These are phyloP conservation scores for Leishmania tarentolae DNA, from an alignment of 208 protist genomes.

Conservation along the genomic window DNA sequence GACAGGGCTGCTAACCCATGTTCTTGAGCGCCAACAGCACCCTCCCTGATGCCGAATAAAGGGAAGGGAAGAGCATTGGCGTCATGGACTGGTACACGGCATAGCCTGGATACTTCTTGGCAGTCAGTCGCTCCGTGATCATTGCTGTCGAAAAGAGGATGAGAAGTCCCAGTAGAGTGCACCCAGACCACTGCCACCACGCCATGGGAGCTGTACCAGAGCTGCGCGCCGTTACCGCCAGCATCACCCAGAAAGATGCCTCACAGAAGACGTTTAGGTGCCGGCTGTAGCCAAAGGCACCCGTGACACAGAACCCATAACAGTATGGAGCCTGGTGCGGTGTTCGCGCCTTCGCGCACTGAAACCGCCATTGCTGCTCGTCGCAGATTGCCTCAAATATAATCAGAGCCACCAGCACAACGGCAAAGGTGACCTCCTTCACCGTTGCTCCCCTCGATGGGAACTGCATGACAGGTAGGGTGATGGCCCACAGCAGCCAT, in stretches of 20 bases:
- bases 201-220: conserved; percentile 10
- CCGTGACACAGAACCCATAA: conserved; percentile 73
- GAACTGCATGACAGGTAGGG: conserved; percentile 59
- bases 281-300: conserved; percentile 74
- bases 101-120: conserved; percentile 71
- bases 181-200: conserved; percentile 59
- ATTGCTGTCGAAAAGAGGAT: conserved; percentile 53
- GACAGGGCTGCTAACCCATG: not conserved
- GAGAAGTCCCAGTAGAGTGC: conserved; percentile 41
- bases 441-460: conserved; percentile 21
- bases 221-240: conserved; percentile 45
- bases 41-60: conserved; percentile 44
- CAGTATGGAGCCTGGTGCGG: conserved; percentile 20
- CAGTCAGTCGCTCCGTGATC: conserved; percentile 60
- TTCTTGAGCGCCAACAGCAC: conserved; percentile 40
- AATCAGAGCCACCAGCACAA: conserved; percentile 35
- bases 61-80: conserved; percentile 73
- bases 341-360: conserved; percentile 40
- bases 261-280: conserved; percentile 83
- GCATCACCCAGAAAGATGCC: conserved; percentile 52
- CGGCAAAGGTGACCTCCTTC: conserved; percentile 43
- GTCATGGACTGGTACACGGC: conserved; percentile 67
- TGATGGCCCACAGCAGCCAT: conserved; percentile 76
- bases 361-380: conserved; percentile 80
- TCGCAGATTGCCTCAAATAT: conserved; percentile 65